These are phyloP conservation scores for Spathaspora sp. DNA, from an alignment of 1,139 yeast species.

Conservation along the genomic window DNA sequence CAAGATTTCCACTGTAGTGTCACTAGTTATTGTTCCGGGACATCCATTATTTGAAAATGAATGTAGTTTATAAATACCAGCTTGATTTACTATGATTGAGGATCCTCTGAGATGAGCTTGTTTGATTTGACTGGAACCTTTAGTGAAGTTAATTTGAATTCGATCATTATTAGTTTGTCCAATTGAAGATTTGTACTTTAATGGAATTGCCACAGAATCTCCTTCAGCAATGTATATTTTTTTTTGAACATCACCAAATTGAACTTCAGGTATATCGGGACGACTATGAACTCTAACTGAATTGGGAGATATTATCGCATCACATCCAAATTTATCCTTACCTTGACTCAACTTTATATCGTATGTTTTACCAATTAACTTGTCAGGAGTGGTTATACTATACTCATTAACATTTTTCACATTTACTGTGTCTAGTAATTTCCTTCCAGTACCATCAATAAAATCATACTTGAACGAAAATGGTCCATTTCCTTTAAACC, in stretches of 20 bases:
- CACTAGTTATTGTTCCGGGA: slow-evolving; percentile 51
- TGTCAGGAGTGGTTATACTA: slow-evolving; percentile 51
- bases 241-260: slow-evolving; percentile 20
- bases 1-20: slow-evolving; percentile 40
- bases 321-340: slow-evolving; percentile 73
- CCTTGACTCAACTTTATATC: slow-evolving; percentile 62
- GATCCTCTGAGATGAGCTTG: slow-evolving; percentile 8
- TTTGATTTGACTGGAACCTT: slow-evolving; percentile 4
- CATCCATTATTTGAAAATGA: slow-evolving; percentile 68
- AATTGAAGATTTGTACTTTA: slow-evolving; percentile 38
- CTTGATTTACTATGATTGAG: slow-evolving; percentile 37
- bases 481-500: slow-evolving; percentile 77
- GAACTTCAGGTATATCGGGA: slow-evolving; percentile 56
- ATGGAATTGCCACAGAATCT: slow-evolving; percentile 54
- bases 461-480: slow-evolving; percentile 60
- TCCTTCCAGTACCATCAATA: slow-evolving; percentile 34
- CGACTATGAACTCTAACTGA: slow-evolving; percentile 64
- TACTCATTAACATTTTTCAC: slow-evolving; percentile 45
- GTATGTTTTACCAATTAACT: slow-evolving; percentile 68
- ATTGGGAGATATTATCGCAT: slow-evolving; percentile 53
- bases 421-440: slow-evolving; percentile 44
- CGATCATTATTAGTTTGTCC: slow-evolving; percentile 26
- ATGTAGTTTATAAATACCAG: slow-evolving; percentile 64
- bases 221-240: slow-evolving; percentile 59
- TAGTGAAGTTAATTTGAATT: slow-evolving; percentile 25